phyloP scores from a whole-genome alignment of 2,329 filamentous ascomycete genomes.

The Ophiobolus disseminans region DNA sequence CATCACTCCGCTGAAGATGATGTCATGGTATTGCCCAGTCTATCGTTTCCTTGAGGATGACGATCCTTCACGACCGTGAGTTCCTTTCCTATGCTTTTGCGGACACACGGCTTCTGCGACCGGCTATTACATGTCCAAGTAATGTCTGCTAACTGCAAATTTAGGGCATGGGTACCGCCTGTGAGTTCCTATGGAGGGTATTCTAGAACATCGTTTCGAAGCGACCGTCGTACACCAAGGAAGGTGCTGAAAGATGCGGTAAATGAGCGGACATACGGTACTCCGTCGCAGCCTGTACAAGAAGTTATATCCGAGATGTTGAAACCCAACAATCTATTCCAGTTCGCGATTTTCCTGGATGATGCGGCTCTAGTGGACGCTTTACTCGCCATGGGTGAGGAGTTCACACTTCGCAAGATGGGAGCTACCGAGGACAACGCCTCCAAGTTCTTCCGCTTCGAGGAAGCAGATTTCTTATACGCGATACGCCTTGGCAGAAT shows the following conservation, averaged over 20 bases:
- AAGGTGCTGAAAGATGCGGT: conserved; percentile 12
- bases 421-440: conserved; percentile 22
- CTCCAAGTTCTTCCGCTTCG: conserved; percentile 21
- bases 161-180: too few species aligned
- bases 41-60: conserved; percentile 15
- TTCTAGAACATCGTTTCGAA: neutral
- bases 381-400: conserved; percentile 22
- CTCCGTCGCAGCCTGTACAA: neutral
- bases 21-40: conserved; percentile 48
- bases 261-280: conserved; percentile 9
- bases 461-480: conserved; percentile 21
- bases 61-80: neutral
- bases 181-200: too few species aligned
- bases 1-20: conserved; percentile 61
- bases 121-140: neutral
- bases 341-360: conserved; percentile 39
- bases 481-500: conserved; percentile 59
- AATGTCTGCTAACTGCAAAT: too few species aligned
- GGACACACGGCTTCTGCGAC: too few species aligned
- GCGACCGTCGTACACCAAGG: conserved; percentile 3
- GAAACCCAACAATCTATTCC: conserved; percentile 30
- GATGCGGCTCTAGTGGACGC: conserved; percentile 25
- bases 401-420: conserved; percentile 12
- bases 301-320: conserved; percentile 7
- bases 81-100: too few species aligned